phyloP scores from a whole-genome alignment of 2,329 filamentous ascomycete genomes.

The Chaetomium sp. region DNA sequence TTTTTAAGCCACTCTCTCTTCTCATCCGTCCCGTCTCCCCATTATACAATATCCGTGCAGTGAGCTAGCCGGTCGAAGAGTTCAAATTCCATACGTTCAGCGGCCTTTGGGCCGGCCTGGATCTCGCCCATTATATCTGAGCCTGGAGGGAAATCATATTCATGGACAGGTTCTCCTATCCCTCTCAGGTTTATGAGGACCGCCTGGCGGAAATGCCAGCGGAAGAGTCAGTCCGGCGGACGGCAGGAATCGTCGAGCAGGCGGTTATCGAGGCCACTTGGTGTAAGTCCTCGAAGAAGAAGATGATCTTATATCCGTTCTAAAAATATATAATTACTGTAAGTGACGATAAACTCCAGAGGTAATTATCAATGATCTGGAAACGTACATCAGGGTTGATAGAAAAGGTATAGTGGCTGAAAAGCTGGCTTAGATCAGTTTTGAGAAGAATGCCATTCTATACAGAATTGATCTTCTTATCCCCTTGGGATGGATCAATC shows the following conservation, averaged over 20 bases:
- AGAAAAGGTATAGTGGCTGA: background rate
- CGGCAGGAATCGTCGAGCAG: conserved; percentile 1
- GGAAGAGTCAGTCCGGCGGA: background rate
- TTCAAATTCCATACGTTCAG: conserved; percentile 6
- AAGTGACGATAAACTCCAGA: background rate
- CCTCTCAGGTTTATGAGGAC: conserved; percentile 4
- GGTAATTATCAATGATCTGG: background rate
- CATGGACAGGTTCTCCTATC: background rate
- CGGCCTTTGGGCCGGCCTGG: background rate
- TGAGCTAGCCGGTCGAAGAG: conserved; percentile 3
- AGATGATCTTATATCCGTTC: conserved; percentile 3
- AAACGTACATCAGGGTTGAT: conserved; percentile 7
- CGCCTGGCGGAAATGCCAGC: conserved; percentile 6
- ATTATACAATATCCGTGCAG: background rate
- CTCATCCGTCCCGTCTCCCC: background rate
- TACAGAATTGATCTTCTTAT: conserved; percentile 1
- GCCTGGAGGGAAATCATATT: conserved; percentile 1
- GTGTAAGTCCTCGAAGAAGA: background rate
- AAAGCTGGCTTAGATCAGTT: background rate
- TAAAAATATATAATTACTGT: background rate
- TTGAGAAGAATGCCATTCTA: conserved; percentile 2
- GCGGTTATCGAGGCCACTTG: background rate
- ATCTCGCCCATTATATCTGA: conserved; percentile 4
- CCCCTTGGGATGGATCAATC: conserved; percentile 2
- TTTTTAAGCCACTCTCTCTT: no score